Percentiles rank a stretch among this genome's conserved stretches.
phyloP scores from a whole-genome alignment of 139 green algal genomes.

The Chlamydomonas sp. region DNA sequence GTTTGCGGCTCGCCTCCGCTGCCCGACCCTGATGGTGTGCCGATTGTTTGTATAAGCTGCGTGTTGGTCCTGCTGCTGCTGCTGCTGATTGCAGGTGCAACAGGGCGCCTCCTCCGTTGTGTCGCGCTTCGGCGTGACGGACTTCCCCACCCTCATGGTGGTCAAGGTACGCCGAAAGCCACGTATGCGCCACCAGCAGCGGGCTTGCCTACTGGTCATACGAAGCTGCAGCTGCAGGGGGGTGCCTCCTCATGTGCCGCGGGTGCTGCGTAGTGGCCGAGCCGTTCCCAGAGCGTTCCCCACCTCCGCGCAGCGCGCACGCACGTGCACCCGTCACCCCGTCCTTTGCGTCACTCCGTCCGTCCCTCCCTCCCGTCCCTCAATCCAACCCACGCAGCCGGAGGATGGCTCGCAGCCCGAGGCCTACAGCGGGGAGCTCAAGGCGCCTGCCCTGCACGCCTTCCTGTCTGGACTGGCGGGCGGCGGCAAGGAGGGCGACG shows the following conservation, averaged over 20 bases:
- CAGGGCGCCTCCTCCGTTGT: neutral
- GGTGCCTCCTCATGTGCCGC: too few species aligned
- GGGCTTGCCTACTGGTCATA: too few species aligned
- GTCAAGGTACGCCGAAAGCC: slow-evolving; percentile 3
- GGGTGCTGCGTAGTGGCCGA: too few species aligned
- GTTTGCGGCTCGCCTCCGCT: too few species aligned
- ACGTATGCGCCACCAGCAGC: too few species aligned
- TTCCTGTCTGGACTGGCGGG: slow-evolving; percentile 15
- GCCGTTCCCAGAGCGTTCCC: too few species aligned
- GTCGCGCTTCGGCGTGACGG: neutral
- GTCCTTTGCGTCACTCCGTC: too few species aligned
- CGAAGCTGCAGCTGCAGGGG: too few species aligned
- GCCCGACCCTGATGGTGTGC: too few species aligned
- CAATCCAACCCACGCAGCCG: neutral
- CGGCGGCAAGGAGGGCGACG: neutral
- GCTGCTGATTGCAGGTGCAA: neutral
- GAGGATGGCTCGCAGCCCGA: neutral
- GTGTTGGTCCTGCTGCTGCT: neutral
- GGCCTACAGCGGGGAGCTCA: slow-evolving; percentile 45
- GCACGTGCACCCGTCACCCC: too few species aligned
- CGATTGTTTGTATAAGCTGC: too few species aligned
- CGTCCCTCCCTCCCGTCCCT: neutral
- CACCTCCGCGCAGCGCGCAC: too few species aligned
- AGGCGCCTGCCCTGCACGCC: slow-evolving; percentile 42
- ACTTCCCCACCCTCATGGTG: slow-evolving; percentile 36